These are phyloP conservation scores for Didymella lethalis DNA, from an alignment of 2,329 filamentous ascomycete genomes.

Conservation along the genomic window DNA sequence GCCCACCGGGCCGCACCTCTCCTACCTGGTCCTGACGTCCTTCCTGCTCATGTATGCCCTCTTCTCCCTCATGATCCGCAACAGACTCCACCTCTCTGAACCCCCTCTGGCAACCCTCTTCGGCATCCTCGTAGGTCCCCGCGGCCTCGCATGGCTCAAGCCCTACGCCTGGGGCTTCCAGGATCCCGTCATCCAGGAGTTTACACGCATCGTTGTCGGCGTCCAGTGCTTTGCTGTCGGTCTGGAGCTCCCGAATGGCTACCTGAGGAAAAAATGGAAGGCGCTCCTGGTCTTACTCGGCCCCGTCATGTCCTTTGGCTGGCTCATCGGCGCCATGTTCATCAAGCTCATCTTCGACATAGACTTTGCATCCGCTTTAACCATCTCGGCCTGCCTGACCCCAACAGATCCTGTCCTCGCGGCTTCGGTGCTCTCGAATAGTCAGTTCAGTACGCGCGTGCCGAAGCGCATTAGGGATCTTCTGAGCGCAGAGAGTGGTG, in stretches of 20 bases:
- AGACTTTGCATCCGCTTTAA: conserved; percentile 56
- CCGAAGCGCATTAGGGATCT: conserved; percentile 61
- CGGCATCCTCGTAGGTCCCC: conserved; percentile 56
- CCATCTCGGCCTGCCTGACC: conserved; percentile 63
- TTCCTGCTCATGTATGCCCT: conserved; percentile 58
- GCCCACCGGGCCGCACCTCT: conserved; percentile 56
- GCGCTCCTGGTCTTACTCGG: conserved; percentile 60
- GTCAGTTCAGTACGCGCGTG: conserved; percentile 61
- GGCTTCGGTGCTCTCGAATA: conserved; percentile 62
- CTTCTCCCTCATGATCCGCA: conserved; percentile 57
- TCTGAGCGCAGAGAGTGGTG: conserved; percentile 63
- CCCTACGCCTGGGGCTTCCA: conserved; percentile 54
- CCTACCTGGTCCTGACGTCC: conserved; percentile 54
- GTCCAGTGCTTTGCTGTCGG: conserved; percentile 53
- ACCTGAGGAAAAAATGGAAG: conserved; percentile 61
- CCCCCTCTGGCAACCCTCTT: conserved; percentile 58
- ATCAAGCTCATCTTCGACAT: conserved; percentile 58
- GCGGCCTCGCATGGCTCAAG: conserved; percentile 49
- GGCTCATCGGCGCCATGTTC: conserved; percentile 58
- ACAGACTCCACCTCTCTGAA: conserved; percentile 59
- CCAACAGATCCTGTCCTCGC: conserved; percentile 66
- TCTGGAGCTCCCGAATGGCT: conserved; percentile 53
- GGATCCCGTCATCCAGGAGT: conserved; percentile 53
- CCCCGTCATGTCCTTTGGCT: conserved; percentile 61
- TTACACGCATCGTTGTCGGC: conserved; percentile 57